Evolutionary conservation across 805 yeast species (phyloP).

Genomic region (Priceomyces medius): DNA sequence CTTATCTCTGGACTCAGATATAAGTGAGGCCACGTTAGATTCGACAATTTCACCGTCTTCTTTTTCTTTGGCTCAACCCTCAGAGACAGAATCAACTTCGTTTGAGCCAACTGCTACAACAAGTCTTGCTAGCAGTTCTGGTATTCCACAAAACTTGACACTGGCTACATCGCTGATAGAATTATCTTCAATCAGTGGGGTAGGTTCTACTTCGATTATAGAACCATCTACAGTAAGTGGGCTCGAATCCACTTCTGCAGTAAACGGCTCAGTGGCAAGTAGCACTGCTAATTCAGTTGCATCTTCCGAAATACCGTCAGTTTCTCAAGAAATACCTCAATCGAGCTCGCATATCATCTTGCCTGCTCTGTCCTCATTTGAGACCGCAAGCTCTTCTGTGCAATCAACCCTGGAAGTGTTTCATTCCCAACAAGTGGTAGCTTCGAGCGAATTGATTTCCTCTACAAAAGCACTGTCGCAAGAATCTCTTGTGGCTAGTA

Average conservation of each 20-base stretch:
- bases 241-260: not conserved
- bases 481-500: no score
- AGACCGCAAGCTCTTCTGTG: no score
- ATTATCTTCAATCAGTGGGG: not conserved
- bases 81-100: not conserved
- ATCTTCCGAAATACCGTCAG: no score
- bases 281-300: not conserved
- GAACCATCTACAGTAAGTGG: no score
- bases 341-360: no score
- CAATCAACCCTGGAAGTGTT: no score
- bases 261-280: not conserved
- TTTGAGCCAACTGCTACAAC: not conserved
- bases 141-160: not conserved
- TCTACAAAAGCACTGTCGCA: not conserved
- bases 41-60: not conserved
- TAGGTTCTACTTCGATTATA: not conserved
- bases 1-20: not conserved
- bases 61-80: not conserved
- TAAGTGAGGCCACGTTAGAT: not conserved
- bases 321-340: no score
- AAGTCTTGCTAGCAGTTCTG: not conserved
- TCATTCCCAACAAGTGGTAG: no score
- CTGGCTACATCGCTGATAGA: not conserved
- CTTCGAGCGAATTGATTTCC: not conserved
- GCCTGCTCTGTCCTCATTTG: no score